A percentile compares a stretch with the other conserved stretches of the same genome.
phyloP scores from a whole-genome alignment of 805 yeast species.

The Teunomyces barrocoloradensis region DNA sequence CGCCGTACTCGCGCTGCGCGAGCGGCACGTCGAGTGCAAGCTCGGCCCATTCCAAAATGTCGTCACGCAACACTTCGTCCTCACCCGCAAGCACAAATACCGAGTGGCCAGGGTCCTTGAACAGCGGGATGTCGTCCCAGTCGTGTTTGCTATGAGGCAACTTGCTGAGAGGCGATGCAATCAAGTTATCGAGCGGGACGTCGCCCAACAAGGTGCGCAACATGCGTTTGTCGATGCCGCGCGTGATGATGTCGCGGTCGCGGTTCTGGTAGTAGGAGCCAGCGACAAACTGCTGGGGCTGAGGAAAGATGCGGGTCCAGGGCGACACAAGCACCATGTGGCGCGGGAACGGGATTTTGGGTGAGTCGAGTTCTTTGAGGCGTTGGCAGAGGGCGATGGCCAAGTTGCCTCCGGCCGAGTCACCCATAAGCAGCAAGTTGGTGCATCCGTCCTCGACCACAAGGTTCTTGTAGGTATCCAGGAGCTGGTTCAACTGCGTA shows the following conservation, averaged over 20 bases:
- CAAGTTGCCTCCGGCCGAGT: conserved; percentile 44
- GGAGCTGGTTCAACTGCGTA: conserved; percentile 29
- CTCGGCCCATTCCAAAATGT: conserved; percentile 33
- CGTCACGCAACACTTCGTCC: conserved; percentile 43
- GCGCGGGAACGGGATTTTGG: conserved; percentile 22
- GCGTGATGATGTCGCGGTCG: conserved; percentile 10
- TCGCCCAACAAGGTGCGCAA: conserved; percentile 12
- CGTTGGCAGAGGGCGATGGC: conserved; percentile 28
- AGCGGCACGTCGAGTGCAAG: conserved; percentile 30
- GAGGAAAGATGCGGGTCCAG: conserved; percentile 35
- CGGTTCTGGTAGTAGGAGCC: conserved; percentile 37
- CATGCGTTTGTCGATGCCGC: neutral
- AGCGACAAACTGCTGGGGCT: conserved; percentile 16
- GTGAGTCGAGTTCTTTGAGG: conserved; percentile 13
- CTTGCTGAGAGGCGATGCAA: conserved; percentile 25
- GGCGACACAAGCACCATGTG: conserved; percentile 32
- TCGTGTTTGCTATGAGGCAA: conserved; percentile 22
- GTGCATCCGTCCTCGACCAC: conserved; percentile 18
- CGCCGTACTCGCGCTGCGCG: conserved; percentile 21
- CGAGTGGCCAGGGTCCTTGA: conserved; percentile 20
- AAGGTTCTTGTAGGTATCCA: conserved; percentile 23
- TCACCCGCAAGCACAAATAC: conserved; percentile 38
- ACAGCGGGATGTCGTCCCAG: conserved; percentile 34
- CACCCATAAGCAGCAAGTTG: conserved; percentile 38
- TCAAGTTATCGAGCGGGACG: conserved; percentile 7